These are phyloP conservation scores for Alternaria sp. DNA, from an alignment of 2,329 filamentous ascomycete genomes.

Conservation along the genomic window DNA sequence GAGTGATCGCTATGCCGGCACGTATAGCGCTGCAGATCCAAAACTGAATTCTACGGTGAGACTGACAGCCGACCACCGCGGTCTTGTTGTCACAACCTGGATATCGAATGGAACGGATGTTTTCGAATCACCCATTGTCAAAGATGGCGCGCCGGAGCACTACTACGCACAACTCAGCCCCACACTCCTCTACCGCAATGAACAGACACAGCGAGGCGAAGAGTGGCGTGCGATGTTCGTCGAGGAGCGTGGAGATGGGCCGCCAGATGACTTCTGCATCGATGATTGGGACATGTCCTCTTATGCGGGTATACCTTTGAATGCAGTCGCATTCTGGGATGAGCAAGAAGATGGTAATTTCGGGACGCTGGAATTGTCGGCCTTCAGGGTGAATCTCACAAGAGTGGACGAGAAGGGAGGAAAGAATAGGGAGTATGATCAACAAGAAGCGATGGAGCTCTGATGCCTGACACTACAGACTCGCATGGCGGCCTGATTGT, in stretches of 20 bases:
- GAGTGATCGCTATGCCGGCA: slow-evolving; percentile 38
- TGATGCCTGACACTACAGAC: background rate
- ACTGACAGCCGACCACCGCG: slow-evolving; percentile 37
- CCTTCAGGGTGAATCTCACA: slow-evolving; percentile 42
- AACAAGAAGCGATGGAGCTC: slow-evolving; percentile 19
- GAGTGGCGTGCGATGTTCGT: slow-evolving; percentile 43
- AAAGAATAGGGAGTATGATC: background rate
- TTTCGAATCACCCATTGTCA: slow-evolving; percentile 15
- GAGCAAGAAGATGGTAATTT: slow-evolving; percentile 21
- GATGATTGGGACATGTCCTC: slow-evolving; percentile 40
- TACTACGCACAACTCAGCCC: slow-evolving; percentile 38
- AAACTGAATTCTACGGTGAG: slow-evolving; percentile 39
- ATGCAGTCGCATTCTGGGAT: slow-evolving; percentile 50
- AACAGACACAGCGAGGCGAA: slow-evolving; percentile 42
- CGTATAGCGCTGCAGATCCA: slow-evolving; percentile 27
- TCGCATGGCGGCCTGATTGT: background rate
- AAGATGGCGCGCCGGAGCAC: background rate
- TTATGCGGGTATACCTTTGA: slow-evolving; percentile 47
- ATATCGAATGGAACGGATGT: slow-evolving; percentile 44
- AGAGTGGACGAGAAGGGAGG: slow-evolving; percentile 5
- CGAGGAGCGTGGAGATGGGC: slow-evolving; percentile 20
- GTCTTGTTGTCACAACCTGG: slow-evolving; percentile 36
- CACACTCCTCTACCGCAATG: slow-evolving; percentile 38
- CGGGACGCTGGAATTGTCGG: slow-evolving; percentile 43
- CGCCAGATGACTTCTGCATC: slow-evolving; percentile 48